Evolutionary conservation across 495 filamentous ascomycete genomes (phyloP).

Genomic region (Amphirosellinia nigrospora): DNA sequence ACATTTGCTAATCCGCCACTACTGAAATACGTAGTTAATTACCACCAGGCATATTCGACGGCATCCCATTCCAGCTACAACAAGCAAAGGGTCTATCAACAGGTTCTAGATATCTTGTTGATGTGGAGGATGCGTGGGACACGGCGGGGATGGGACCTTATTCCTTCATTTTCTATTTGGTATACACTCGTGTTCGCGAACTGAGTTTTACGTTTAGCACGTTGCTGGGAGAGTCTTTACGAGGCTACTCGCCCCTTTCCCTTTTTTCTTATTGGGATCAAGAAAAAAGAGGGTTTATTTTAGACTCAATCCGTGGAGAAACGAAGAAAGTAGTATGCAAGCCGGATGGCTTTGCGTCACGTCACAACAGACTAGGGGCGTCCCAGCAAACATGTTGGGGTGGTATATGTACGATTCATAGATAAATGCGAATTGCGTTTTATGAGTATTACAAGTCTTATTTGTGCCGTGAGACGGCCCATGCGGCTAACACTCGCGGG

Average conservation of each 20-base stretch:
- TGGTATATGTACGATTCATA: constrained; percentile 13
- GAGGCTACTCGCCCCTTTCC: no score
- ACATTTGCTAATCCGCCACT: not conserved
- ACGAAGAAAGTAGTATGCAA: constrained; percentile 8
- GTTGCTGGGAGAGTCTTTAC: not conserved
- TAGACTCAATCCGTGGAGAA: constrained; percentile 1
- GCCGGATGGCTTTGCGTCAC: not conserved
- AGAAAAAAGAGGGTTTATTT: constrained; percentile 1
- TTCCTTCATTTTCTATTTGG: constrained; percentile 1
- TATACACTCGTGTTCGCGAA: not conserved
- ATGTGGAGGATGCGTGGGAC: not conserved
- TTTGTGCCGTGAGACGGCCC: not conserved
- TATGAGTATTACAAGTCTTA: not conserved
- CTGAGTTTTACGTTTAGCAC: not conserved
- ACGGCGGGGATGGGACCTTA: not conserved
- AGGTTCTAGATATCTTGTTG: not conserved
- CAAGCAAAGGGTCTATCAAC: not conserved
- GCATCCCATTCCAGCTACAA: not conserved
- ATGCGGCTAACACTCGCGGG: not conserved
- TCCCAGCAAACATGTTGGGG: not conserved
- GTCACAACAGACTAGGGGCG: not conserved
- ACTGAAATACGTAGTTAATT: not conserved
- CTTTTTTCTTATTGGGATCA: constrained; percentile 1
- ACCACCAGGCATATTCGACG: not conserved
- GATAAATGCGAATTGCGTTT: constrained; percentile 6